phyloP scores from a whole-genome alignment of 2,329 filamentous ascomycete species.

The Drechslerella dactyloides region DNA sequence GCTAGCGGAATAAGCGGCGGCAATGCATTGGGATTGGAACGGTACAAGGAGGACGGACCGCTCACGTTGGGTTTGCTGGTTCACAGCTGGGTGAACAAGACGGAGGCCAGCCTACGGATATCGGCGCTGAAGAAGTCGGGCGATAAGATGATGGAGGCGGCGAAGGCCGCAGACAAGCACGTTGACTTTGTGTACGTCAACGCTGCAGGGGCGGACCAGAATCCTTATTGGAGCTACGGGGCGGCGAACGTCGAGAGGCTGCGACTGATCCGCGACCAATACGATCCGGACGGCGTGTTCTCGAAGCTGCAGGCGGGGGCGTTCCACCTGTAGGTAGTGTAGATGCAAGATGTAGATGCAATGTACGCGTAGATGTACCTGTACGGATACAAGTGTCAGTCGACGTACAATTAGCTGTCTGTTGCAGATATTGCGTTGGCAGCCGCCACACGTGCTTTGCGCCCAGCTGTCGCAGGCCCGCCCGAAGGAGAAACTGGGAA shows the following conservation, averaged over 20 bases:
- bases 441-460: not conserved
- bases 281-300: slow-evolving; percentile 55
- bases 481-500: not conserved
- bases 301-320: slow-evolving; percentile 56
- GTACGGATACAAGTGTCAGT: not conserved
- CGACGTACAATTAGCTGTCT: slow-evolving; percentile 19
- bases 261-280: slow-evolving; percentile 51
- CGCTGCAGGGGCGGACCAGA: slow-evolving; percentile 60
- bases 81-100: slow-evolving; percentile 23
- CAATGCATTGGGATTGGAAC: slow-evolving; percentile 32
- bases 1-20: slow-evolving; percentile 7
- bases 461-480: not conserved
- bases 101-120: slow-evolving; percentile 6
- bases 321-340: slow-evolving; percentile 49
- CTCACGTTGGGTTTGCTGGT: slow-evolving; percentile 21
- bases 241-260: slow-evolving; percentile 56
- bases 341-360: not conserved
- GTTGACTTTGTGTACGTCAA: slow-evolving; percentile 60
- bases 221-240: slow-evolving; percentile 60
- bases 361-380: not conserved
- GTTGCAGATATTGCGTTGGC: slow-evolving; percentile 48
- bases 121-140: slow-evolving; percentile 18
- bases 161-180: not conserved
- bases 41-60: not conserved
- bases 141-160: slow-evolving; percentile 12